Conservation (phyloP, 495 filamentous ascomycete genomes). For the Annulohypoxylon bovei region DNA sequence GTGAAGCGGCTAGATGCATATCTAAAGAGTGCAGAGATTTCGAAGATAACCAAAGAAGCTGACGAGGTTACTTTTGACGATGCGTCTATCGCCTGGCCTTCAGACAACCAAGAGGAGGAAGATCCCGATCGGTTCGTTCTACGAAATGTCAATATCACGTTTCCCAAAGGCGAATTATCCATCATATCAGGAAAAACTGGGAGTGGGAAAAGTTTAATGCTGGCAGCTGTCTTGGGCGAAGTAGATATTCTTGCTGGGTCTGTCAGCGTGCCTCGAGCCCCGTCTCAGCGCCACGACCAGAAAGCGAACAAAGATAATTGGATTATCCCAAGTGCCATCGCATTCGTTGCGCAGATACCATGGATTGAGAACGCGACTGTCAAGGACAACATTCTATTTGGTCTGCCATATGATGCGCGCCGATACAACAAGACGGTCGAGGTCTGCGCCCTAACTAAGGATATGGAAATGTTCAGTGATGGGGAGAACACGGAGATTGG, state of each 20-base stretch:
- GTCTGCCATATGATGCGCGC: constrained; percentile 69
- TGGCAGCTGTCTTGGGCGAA: constrained; percentile 73
- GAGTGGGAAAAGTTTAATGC: constrained; percentile 72
- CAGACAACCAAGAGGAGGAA: constrained; percentile 56
- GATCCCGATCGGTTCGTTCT: constrained; percentile 70
- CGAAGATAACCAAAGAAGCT: constrained; percentile 62
- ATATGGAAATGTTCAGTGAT: constrained; percentile 76
- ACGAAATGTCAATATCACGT: constrained; percentile 67
- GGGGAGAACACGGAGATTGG: constrained; percentile 83
- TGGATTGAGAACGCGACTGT: constrained; percentile 89
- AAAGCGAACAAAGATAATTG: constrained; percentile 72
- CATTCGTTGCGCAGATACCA: constrained; percentile 83
- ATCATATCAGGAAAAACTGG: constrained; percentile 76
- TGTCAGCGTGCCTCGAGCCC: constrained; percentile 61
- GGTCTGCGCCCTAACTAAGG: constrained; percentile 77
- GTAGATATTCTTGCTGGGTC: constrained; percentile 64
- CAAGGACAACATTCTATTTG: constrained; percentile 78
- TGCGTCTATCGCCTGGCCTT: constrained; percentile 81
- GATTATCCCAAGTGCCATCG: constrained; percentile 74
- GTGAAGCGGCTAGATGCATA: constrained; percentile 78
- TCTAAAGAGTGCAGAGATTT: constrained; percentile 72
- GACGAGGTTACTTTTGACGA: constrained; percentile 71
- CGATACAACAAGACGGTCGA: constrained; percentile 73
- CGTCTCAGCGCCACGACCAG: constrained; percentile 60
- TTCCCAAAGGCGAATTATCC: constrained; percentile 75